Percentiles rank a stretch among this genome's conserved stretches.
These are phyloP conservation scores for Abelmoschus esculentus DNA, from an alignment of 345 rosid species.

Conservation along the genomic window DNA sequence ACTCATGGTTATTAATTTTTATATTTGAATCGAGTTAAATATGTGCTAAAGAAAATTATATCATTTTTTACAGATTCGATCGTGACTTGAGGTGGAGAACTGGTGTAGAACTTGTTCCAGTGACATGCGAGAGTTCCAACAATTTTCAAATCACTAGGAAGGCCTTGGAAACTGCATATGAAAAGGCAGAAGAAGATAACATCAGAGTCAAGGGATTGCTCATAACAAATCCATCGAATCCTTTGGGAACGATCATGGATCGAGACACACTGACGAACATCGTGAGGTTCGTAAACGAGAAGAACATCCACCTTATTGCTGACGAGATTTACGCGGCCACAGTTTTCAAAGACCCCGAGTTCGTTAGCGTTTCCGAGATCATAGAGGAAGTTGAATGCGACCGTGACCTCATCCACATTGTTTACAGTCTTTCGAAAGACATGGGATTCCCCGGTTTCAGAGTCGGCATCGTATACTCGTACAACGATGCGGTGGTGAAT, in stretches of 20 bases:
- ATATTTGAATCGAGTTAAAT: no score
- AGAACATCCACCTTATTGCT: constrained; percentile 64
- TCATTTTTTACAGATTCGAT: constrained; percentile 52
- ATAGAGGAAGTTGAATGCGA: constrained; percentile 44
- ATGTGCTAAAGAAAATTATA: no score
- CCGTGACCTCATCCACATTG: constrained; percentile 57
- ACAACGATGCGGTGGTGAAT: constrained; percentile 60
- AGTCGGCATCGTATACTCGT: constrained; percentile 80
- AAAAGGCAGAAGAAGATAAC: constrained; percentile 38
- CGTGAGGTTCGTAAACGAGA: constrained; percentile 61
- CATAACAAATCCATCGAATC: constrained; percentile 86
- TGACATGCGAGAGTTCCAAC: constrained; percentile 52
- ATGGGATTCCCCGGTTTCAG: constrained; percentile 91
- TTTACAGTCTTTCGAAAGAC: constrained; percentile 85
- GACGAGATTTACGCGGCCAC: constrained; percentile 90
- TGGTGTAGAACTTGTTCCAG: constrained; percentile 63
- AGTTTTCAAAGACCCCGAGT: constrained; percentile 47
- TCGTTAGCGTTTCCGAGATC: constrained; percentile 61
- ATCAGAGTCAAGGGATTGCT: constrained; percentile 69
- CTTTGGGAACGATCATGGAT: constrained; percentile 62
- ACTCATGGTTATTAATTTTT: not conserved
- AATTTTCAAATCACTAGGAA: constrained; percentile 57
- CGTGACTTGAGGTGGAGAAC: constrained; percentile 96
- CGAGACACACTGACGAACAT: constrained; percentile 43
- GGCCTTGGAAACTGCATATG: constrained; percentile 70